Evolutionary conservation across 257 asterid species (phyloP).

Genomic region (Parsonsia alboflavescens): DNA sequence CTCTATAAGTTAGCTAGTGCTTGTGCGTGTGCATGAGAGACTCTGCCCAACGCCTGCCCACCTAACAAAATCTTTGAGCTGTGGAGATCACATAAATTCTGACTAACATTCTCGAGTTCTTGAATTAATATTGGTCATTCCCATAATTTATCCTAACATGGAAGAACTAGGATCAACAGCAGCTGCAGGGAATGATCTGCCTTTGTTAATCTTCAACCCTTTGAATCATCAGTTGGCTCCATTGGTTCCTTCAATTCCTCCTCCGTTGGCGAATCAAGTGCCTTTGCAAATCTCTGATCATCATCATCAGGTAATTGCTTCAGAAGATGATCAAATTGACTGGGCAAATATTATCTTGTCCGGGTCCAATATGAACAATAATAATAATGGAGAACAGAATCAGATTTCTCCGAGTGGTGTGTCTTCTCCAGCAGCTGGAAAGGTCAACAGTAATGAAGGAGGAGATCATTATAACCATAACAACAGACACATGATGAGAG

Average conservation of each 20-base stretch:
- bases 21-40: slow-evolving; percentile 16
- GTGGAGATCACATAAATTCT: slow-evolving; percentile 14
- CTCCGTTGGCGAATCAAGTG: slow-evolving; percentile 10
- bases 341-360: slow-evolving; percentile 36
- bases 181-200: not conserved
- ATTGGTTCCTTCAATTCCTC: not conserved
- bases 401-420: slow-evolving; percentile 9
- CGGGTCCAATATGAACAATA: slow-evolving; percentile 9
- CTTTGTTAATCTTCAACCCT: slow-evolving; percentile 1
- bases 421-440: slow-evolving; percentile 13
- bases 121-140: not conserved
- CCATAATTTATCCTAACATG: slow-evolving; percentile 3
- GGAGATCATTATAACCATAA: slow-evolving; percentile 19
- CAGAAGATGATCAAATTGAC: slow-evolving; percentile 30
- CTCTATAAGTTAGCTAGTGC: not conserved
- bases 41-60: slow-evolving; percentile 24
- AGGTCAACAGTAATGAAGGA: slow-evolving; percentile 21
- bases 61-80: slow-evolving; percentile 26
- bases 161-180: slow-evolving; percentile 17
- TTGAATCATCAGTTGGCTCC: not conserved
- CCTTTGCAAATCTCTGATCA: slow-evolving; percentile 42
- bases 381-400: slow-evolving; percentile 20
- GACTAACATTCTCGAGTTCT: slow-evolving; percentile 16
- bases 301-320: slow-evolving; percentile 12
- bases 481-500: slow-evolving; percentile 27